These are phyloP conservation scores for Chaetomidium leptoderma DNA, from an alignment of 495 filamentous ascomycete genomes.

Conservation along the genomic window DNA sequence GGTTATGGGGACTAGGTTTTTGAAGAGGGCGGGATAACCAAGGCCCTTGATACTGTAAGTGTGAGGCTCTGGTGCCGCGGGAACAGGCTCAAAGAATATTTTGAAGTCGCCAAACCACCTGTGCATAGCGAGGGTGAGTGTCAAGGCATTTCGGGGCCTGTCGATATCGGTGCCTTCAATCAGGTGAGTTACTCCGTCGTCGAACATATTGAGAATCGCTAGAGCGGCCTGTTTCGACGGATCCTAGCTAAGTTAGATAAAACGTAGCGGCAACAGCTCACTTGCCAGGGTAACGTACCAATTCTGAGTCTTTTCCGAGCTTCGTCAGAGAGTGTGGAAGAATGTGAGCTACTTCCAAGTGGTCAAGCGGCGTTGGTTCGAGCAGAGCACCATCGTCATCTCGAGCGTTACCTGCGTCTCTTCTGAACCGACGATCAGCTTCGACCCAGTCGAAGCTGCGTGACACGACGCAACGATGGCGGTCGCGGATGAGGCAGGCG, in stretches of 20 bases:
- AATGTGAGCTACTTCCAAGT: slow-evolving; percentile 4
- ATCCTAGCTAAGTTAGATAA: slow-evolving; percentile 1
- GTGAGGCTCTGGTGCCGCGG: slow-evolving; percentile 1
- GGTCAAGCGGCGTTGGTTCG: background rate
- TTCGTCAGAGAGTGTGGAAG: slow-evolving; percentile 1
- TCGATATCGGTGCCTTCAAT: slow-evolving; percentile 8
- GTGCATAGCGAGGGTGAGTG: background rate
- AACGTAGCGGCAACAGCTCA: background rate
- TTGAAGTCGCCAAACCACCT: slow-evolving; percentile 3
- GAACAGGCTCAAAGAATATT: slow-evolving; percentile 12
- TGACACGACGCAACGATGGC: slow-evolving; percentile 4
- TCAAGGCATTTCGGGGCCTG: slow-evolving; percentile 3
- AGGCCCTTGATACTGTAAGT: slow-evolving; percentile 9
- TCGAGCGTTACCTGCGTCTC: background rate
- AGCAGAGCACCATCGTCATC: slow-evolving; percentile 1
- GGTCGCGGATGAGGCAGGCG: slow-evolving; percentile 6
- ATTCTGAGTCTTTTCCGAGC: background rate
- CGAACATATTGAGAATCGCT: slow-evolving; percentile 13
- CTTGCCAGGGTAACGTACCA: background rate
- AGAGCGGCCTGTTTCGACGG: slow-evolving; percentile 1
- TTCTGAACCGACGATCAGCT: background rate
- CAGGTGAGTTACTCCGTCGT: background rate
- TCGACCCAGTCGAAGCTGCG: background rate
- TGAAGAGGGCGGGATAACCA: background rate
- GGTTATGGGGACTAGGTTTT: background rate